phyloP scores from a whole-genome alignment of 306 rosid genomes.

The Cicer arietinum region DNA sequence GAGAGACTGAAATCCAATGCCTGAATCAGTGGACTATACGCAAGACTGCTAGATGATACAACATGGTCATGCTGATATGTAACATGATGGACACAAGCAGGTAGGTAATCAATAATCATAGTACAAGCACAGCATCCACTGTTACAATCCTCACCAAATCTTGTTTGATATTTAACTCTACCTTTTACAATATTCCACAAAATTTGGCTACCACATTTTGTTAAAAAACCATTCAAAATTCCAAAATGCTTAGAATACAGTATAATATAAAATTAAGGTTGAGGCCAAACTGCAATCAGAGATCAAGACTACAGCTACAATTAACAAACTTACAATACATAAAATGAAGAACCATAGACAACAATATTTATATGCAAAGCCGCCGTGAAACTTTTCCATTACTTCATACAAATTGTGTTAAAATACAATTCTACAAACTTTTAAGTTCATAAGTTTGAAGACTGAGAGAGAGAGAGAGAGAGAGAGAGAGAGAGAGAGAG shows the following conservation, averaged over 20 bases:
- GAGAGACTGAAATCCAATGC: background rate
- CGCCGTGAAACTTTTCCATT: slow-evolving; percentile 14
- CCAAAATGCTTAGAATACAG: slow-evolving; percentile 11
- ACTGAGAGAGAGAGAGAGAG: background rate
- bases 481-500: slow-evolving; percentile 25
- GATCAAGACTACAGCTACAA: background rate
- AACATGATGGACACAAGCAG: background rate
- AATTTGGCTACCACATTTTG: background rate
- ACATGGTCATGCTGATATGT: background rate
- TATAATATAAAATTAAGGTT: background rate
- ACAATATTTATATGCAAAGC: slow-evolving; percentile 11
- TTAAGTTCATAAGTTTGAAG: slow-evolving; percentile 32
- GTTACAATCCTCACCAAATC: background rate
- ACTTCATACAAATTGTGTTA: background rate
- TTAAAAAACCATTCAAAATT: background rate
- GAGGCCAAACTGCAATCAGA: slow-evolving; percentile 19
- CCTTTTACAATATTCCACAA: background rate
- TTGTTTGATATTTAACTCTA: background rate
- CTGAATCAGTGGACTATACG: background rate
- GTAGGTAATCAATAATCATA: background rate
- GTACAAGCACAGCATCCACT: background rate
- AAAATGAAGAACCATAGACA: background rate
- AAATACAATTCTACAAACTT: slow-evolving; percentile 37
- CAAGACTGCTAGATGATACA: background rate
- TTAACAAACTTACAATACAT: background rate